Conservation (phyloP, 257 asterid species). For the Misopates orontium region DNA sequence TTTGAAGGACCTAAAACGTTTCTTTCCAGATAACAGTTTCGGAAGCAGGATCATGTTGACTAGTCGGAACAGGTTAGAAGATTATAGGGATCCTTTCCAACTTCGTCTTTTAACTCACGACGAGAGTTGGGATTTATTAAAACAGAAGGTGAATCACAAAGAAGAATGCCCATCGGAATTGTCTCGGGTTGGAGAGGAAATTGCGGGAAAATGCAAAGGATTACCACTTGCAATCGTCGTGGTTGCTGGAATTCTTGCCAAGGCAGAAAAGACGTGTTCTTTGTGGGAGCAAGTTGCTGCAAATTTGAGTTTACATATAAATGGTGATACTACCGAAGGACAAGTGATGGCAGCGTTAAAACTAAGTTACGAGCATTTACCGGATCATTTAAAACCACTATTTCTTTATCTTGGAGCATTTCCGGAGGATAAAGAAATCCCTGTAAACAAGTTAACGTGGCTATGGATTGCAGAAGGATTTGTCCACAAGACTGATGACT, state of each 20-base stretch:
- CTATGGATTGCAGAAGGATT: neutral
- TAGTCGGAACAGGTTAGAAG: neutral
- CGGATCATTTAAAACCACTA: neutral
- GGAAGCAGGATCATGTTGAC: conserved; percentile 22
- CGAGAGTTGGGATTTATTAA: conserved; percentile 23
- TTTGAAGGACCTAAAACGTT: neutral
- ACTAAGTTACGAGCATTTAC: conserved; percentile 3
- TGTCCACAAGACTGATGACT: neutral
- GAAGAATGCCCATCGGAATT: neutral
- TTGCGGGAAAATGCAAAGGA: conserved; percentile 9
- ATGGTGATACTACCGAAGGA: neutral
- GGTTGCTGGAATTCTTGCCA: neutral
- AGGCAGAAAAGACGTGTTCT: neutral
- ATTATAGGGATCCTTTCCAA: neutral
- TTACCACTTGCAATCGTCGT: conserved; percentile 4
- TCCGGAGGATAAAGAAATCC: neutral
- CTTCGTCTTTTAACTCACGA: conserved; percentile 2
- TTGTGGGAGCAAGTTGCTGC: conserved; percentile 1
- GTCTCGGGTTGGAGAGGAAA: neutral
- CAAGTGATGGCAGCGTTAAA: neutral
- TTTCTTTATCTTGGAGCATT: conserved; percentile 11
- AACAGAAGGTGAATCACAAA: conserved; percentile 7
- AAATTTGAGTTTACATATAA: neutral
- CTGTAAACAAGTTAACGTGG: neutral
- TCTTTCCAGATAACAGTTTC: conserved; percentile 3